Conservation (phyloP, 2,329 filamentous ascomycete species). For the Alternaria conjuncta region DNA sequence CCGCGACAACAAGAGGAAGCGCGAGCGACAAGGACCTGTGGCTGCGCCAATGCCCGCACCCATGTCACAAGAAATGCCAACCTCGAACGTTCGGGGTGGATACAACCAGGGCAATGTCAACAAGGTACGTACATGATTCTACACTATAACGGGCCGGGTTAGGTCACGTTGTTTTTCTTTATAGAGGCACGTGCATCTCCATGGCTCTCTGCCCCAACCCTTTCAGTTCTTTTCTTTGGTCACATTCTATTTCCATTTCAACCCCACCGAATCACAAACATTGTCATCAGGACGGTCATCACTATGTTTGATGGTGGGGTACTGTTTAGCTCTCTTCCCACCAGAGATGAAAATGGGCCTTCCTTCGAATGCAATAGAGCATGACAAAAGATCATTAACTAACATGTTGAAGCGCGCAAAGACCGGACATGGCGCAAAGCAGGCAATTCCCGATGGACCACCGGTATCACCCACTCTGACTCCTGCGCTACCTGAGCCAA, state of each 20-base stretch:
- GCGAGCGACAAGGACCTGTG: conserved; percentile 65
- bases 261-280: not conserved
- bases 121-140: conserved; percentile 35
- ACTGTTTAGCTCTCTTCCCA: not conserved
- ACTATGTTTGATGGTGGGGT: not conserved
- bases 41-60: conserved; percentile 43
- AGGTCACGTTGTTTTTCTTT: conserved; percentile 8
- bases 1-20: conserved; percentile 87
- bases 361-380: not conserved
- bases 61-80: conserved; percentile 42
- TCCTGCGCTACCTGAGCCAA: conserved; percentile 84
- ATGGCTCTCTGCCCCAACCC: not conserved
- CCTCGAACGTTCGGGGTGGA: conserved; percentile 37
- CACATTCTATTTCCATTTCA: not conserved
- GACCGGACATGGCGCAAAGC: conserved; percentile 66
- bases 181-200: conserved; percentile 4
- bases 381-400: not conserved
- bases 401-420: conserved; percentile 68
- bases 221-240: not conserved
- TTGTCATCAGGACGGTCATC: not conserved
- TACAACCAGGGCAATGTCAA: conserved; percentile 39
- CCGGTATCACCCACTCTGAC: conserved; percentile 85
- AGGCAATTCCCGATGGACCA: conserved; percentile 63
- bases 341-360: not conserved
- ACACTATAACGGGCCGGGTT: conserved; percentile 2